Evolutionary conservation across 225 moss, liverwort and hornwort species (phyloP), one percentile per base, ranked within the genome.

Genomic region (Physcomitrium patens): DNA sequence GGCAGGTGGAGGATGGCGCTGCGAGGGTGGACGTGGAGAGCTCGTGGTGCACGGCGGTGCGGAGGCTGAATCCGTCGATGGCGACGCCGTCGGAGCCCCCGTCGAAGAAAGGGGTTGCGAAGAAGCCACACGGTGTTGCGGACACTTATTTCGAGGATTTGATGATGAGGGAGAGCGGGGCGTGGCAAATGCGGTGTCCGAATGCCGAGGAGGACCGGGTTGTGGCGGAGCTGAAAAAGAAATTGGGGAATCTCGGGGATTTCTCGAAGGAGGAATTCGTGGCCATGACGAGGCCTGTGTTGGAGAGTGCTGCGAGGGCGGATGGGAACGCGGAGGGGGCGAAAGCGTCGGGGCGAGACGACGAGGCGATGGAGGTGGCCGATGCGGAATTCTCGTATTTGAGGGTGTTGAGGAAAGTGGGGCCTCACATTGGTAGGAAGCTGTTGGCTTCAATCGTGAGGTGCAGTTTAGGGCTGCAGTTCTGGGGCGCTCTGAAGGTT

Each of bases 401-500:
- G 17, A 13, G 41, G 15, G 44, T 86, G 10, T 45, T 93, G 60
- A 79, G 73, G 71, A 77, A 68, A 52, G 76, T 46, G 2, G 76
- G 65, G 60, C 69, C 24, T 22, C 57, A 22, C 60, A 47, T 91
- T 9, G 86, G 93, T 3, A 83, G 86, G 58, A 88, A 72, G 62
- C 53, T 94, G 14, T 57, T 93, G 8, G 69, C 76, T 2, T 54
- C 75, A 50, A 72, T 94, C 53, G 74, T 93, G 23, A 81, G 82
- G 19, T 91, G 93, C 78, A 74, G 64, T 23, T 31, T 88, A 59
- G 64, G 76, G 12, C 75, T 93, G 16, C 82, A 79, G 26, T 84
- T 83, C 43, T 97, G 94, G 94, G 68, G 45, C 11, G 68, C 82
- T 16, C 53, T 91, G 37, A 77, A 76, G 67, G 59, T 76, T 1